phyloP scores from a whole-genome alignment of 2,329 filamentous ascomycete species.

The Lasiodiplodia sp. region DNA sequence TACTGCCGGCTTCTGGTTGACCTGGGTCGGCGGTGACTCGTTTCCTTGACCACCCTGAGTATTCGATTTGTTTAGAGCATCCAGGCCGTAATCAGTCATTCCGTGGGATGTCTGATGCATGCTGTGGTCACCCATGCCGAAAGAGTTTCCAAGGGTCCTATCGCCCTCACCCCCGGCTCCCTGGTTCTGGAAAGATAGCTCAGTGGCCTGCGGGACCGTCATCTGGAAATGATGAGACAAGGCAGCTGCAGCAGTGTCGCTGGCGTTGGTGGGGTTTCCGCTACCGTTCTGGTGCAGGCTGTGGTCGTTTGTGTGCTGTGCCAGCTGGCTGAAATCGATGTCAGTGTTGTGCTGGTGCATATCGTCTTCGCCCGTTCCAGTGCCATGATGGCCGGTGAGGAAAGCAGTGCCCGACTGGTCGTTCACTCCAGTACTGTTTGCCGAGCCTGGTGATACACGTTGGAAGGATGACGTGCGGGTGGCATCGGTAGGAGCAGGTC shows the following conservation, averaged over 20 bases:
- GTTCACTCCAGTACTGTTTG: conserved; percentile 41
- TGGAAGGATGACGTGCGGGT: conserved; percentile 31
- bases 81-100: conserved; percentile 54
- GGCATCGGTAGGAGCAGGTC: conserved; percentile 43
- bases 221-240: conserved; percentile 60
- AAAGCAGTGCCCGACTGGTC: conserved; percentile 50
- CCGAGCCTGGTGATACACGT: conserved; percentile 34
- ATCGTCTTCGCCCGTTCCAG: conserved; percentile 48
- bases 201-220: conserved; percentile 64
- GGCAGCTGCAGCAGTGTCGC: conserved; percentile 67
- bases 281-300: conserved; percentile 60
- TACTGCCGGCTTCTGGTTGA: conserved; percentile 76
- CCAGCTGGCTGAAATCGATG: conserved; percentile 44
- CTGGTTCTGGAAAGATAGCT: conserved; percentile 59
- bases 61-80: conserved; percentile 58
- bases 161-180: conserved; percentile 52
- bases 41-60: conserved; percentile 34
- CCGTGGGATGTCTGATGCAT: conserved; percentile 46
- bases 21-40: conserved; percentile 45
- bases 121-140: conserved; percentile 51
- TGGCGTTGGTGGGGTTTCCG: conserved; percentile 56
- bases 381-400: conserved; percentile 49
- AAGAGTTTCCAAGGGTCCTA: conserved; percentile 46
- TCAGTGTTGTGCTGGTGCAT: conserved; percentile 44
- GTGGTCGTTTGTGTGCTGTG: conserved; percentile 40